Base-by-base conservation (phyloP, 805 yeast species). In the Ogataea trehaloabstinens region DNA sequence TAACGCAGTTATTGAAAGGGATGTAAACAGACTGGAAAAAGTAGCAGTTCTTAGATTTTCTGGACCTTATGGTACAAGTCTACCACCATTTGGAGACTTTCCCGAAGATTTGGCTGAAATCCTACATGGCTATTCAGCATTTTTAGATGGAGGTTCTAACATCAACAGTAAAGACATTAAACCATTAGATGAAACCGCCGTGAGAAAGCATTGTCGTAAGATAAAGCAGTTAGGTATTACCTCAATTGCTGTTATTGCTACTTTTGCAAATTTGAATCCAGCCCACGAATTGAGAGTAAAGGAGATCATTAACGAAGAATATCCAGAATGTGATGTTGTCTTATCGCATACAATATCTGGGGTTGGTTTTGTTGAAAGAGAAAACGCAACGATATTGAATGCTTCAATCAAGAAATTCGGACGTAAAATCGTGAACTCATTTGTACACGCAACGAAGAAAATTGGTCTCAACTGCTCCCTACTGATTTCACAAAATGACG, bases 1-100 rank as follows among this genome's bases (percentile, higher is more conserved):
- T 49, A 72, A 72, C 53, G 74, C 76, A 11, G 73, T 72, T 17
- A 61, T 72, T 18, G 77, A 72, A 47, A 66, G 65, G 40, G 76
- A 71, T 46, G 44, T 50, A 19, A 64, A 67, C 4, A 52, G 72
- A 32, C 50, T 71, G 33, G 72, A 69, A 16, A 58, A 50, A 34
- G 74, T 71, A 10, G 76, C 75, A 0, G 73, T 71, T 3, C 37
- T 72, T 12, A 53, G 78, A 48, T 41, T 72, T 10, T 66, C 68
- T 45, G 71, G 74, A 5, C 72, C 71, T 2, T 71, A 68, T 46
- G 57, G 72, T 1, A 49, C 48, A 5, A 53, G 59, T 15, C 47
- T 59, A 4, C 61, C 61, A 4, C 76, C 78, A 12, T 71, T 70
- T 45, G 58, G 68, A 6, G 73, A 72, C 45, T 70, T 71, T 46